These are phyloP conservation scores for Pseudogymnoascus sp. DNA, from an alignment of 2,329 filamentous ascomycete species.

Conservation along the genomic window DNA sequence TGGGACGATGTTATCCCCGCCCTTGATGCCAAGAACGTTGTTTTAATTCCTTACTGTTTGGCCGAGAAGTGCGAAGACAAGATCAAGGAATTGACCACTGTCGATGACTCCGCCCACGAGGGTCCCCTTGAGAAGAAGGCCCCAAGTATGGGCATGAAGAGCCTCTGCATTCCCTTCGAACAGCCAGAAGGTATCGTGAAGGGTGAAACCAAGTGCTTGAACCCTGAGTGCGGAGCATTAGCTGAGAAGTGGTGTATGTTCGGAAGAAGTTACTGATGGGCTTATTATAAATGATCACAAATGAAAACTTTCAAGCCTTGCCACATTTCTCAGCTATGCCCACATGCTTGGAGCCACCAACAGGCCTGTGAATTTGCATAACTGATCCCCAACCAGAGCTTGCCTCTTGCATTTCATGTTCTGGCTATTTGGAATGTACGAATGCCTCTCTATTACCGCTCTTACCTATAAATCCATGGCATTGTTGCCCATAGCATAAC, in stretches of 20 bases:
- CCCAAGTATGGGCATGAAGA: constrained; percentile 69
- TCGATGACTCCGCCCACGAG: constrained; percentile 46
- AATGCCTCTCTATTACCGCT: background rate
- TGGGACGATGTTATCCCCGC: constrained; percentile 90
- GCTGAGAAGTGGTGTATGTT: constrained; percentile 92
- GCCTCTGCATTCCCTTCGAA: constrained; percentile 71
- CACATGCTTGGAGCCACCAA: background rate
- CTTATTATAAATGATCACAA: background rate
- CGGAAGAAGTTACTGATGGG: constrained; percentile 48
- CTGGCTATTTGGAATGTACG: background rate
- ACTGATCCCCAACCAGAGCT: background rate
- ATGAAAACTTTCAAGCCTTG: background rate
- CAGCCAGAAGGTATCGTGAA: constrained; percentile 72
- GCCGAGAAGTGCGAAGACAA: constrained; percentile 78
- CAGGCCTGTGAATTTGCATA: background rate
- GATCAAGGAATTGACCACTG: constrained; percentile 86
- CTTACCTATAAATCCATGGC: background rate
- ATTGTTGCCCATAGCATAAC: background rate
- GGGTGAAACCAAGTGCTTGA: constrained; percentile 84
- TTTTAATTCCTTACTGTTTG: constrained; percentile 84
- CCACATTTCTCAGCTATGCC: background rate
- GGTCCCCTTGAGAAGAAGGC: constrained; percentile 38
- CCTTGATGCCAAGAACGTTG: constrained; percentile 85
- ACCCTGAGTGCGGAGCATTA: constrained; percentile 68
- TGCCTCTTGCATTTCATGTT: background rate